phyloP scores from a whole-genome alignment of 148 eudicot genomes.

The Amaranthus hypochondriacus region DNA sequence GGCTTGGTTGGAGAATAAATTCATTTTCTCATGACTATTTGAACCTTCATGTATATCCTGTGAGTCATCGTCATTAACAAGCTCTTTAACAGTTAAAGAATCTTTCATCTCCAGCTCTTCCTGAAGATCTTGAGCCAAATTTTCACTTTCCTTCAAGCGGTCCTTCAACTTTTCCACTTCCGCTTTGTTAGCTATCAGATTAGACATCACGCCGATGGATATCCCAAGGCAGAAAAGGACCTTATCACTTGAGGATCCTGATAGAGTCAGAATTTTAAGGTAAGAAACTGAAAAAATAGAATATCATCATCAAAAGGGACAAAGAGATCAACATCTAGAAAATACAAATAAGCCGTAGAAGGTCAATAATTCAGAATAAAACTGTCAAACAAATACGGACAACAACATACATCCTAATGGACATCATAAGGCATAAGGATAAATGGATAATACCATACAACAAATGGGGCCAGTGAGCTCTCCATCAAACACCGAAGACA shows the following conservation, averaged over 20 bases:
- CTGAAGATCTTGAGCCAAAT: conserved; percentile 86
- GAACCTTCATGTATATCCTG: conserved; percentile 35
- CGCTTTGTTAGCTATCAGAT: conserved; percentile 47
- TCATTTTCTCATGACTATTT: conserved; percentile 21
- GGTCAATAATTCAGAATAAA: conserved; percentile 15
- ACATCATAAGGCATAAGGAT: neutral
- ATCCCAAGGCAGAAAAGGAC: conserved; percentile 71
- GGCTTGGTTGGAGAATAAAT: conserved; percentile 27
- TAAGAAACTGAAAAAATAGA: neutral
- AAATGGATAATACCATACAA: neutral
- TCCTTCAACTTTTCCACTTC: conserved; percentile 65
- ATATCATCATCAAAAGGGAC: neutral
- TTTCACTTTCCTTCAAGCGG: conserved; percentile 65
- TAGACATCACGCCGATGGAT: conserved; percentile 59
- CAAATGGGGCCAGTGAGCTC: neutral
- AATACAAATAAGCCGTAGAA: neutral
- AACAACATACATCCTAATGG: neutral
- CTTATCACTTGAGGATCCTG: conserved; percentile 46
- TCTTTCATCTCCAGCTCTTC: conserved; percentile 98
- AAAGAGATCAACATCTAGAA: neutral
- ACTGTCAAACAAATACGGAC: neutral
- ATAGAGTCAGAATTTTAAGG: conserved; percentile 13
- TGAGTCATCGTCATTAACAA: conserved; percentile 45
- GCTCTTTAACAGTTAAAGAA: conserved; percentile 78
- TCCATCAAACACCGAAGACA: neutral